phyloP scores from a whole-genome alignment of 495 filamentous ascomycete species.

The Usnea hakonensis region DNA sequence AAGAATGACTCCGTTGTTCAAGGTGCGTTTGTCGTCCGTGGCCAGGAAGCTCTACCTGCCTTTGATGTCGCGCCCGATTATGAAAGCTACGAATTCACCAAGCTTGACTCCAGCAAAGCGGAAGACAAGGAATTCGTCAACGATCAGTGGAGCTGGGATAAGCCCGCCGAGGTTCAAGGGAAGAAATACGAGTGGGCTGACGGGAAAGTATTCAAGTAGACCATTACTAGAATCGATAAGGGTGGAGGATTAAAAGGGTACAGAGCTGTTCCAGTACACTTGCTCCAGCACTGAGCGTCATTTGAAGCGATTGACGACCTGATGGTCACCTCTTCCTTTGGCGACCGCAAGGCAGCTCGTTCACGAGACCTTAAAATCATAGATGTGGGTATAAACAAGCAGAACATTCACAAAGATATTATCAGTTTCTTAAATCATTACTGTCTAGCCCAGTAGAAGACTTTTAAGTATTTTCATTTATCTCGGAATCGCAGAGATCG shows the following conservation, averaged over 20 bases:
- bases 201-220: constrained; percentile 99
- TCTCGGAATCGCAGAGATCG: neutral
- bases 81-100: constrained; percentile 92
- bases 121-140: constrained; percentile 80
- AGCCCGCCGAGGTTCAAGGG: constrained; percentile 65
- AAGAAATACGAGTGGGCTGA: constrained; percentile 74
- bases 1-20: constrained; percentile 80
- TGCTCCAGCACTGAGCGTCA: neutral
- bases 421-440: neutral
- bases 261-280: neutral
- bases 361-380: neutral
- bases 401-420: neutral
- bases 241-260: neutral
- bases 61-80: constrained; percentile 96
- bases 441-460: neutral
- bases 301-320: neutral
- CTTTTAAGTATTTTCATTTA: neutral
- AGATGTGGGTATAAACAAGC: neutral
- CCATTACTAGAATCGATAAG: neutral
- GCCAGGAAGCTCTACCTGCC: constrained; percentile 74
- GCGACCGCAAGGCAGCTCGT: neutral
- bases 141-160: constrained; percentile 84
- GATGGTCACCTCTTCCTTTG: neutral
- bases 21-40: constrained; percentile 90
- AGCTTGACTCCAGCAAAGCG: constrained; percentile 79